A percentile compares a stretch with the other conserved stretches of the same genome.
Evolutionary conservation across 768 basidiomycete genomes (phyloP).

Genomic region (Boletus subparvulus): DNA sequence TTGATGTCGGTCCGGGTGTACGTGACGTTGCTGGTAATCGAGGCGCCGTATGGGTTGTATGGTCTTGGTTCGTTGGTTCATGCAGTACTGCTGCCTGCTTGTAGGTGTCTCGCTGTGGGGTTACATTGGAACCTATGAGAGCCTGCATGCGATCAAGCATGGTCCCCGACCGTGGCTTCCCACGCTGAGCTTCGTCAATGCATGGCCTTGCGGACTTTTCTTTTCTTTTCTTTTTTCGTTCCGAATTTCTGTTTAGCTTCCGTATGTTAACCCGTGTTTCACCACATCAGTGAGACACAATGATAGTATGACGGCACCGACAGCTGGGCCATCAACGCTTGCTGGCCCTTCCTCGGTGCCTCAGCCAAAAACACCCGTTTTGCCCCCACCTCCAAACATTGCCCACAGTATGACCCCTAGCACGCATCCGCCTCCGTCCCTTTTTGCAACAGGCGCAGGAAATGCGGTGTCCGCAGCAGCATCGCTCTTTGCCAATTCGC

Average conservation of each 20-base stretch:
- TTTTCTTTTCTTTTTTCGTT: not conserved
- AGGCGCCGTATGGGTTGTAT: not conserved
- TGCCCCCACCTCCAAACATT: conserved; percentile 10
- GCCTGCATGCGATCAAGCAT: not conserved
- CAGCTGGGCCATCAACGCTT: conserved; percentile 15
- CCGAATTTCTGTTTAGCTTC: not conserved
- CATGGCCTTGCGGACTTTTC: not conserved
- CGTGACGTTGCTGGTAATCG: not conserved
- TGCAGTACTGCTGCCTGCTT: not conserved
- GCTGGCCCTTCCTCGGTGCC: conserved; percentile 6
- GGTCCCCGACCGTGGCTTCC: not conserved
- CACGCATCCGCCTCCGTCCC: conserved; percentile 31
- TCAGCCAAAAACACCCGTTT: conserved; percentile 22
- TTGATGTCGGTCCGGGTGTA: not conserved
- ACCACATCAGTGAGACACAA: conserved; percentile 22
- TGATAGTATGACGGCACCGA: conserved; percentile 13
- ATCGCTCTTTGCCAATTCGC: conserved; percentile 19
- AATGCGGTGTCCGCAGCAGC: conserved; percentile 13
- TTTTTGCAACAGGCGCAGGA: conserved; percentile 22
- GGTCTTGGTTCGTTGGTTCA: not conserved
- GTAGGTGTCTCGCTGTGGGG: not conserved
- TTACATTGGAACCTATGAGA: not conserved
- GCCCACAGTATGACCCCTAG: conserved; percentile 33
- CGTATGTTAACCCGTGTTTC: conserved; percentile 7
- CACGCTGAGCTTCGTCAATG: not conserved